Evolutionary conservation across 78 protist species (phyloP).

Genomic region (Chrysochromulina tobinii): DNA sequence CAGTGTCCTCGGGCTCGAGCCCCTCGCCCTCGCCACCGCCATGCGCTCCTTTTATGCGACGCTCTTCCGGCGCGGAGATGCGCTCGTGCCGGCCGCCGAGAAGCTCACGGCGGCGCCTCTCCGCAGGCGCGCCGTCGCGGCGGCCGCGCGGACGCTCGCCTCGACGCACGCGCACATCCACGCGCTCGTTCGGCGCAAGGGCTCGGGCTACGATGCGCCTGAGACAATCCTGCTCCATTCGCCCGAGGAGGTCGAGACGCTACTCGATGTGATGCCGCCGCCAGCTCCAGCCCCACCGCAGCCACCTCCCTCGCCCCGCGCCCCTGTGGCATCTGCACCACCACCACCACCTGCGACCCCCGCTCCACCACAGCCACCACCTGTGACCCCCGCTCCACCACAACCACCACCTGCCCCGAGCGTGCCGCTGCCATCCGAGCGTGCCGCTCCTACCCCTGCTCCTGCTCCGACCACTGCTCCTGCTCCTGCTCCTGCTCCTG

Average conservation of each 20-base stretch:
- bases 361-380: no score
- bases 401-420: no score
- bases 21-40: background rate
- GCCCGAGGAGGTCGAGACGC: background rate
- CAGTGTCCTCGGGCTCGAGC: background rate
- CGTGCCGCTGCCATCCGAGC: no score
- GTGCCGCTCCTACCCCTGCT: no score
- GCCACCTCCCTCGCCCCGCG: no score
- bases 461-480: no score
- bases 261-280: background rate
- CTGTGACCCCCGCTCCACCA: no score
- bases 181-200: background rate
- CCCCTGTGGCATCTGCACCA: no score
- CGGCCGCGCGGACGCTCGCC: background rate
- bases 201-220: background rate
- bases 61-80: background rate
- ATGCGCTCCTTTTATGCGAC: background rate
- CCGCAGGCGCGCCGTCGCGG: background rate
- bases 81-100: background rate
- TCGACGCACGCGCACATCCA: background rate
- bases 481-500: no score
- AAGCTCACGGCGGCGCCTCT: background rate
- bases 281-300: no score
- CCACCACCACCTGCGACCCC: no score
- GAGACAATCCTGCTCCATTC: background rate